Conservation (phyloP, 495 filamentous ascomycete genomes). For the Tuber calosporum region DNA sequence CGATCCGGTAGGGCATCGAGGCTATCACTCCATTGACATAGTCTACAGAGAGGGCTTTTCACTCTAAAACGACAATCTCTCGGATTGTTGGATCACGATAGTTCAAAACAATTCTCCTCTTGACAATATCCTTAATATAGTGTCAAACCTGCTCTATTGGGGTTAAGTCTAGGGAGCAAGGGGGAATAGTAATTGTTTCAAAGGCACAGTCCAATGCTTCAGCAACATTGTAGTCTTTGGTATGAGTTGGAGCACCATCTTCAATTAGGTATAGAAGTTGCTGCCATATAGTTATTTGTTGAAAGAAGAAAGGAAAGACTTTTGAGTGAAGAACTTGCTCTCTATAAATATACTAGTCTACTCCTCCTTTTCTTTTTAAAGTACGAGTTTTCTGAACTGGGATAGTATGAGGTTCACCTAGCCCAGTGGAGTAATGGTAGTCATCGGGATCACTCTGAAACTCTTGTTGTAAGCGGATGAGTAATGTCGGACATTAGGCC, state of each 20-base stretch:
- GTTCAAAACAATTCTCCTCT: slow-evolving; percentile 5
- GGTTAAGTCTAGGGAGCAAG: not conserved
- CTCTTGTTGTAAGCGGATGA: slow-evolving; percentile 1
- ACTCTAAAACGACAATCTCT: too few species aligned
- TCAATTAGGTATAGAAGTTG: not conserved
- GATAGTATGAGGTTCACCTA: slow-evolving; percentile 7
- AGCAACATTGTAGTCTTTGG: not conserved
- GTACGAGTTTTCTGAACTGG: not conserved
- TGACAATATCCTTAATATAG: not conserved
- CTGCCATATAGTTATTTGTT: not conserved
- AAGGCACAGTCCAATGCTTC: not conserved
- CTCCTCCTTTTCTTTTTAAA: not conserved
- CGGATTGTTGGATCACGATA: too few species aligned
- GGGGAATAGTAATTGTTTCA: not conserved
- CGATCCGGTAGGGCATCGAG: too few species aligned
- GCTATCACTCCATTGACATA: too few species aligned
- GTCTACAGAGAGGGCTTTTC: too few species aligned
- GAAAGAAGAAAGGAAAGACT: slow-evolving; percentile 9
- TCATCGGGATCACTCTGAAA: not conserved
- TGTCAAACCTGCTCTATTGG: slow-evolving; percentile 5
- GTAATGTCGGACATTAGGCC: not conserved
- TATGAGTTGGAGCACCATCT: not conserved
- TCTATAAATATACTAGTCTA: slow-evolving; percentile 14
- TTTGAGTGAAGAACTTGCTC: too few species aligned
- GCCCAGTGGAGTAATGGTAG: slow-evolving; percentile 8